These are phyloP conservation scores for Gnaphalium uliginosum DNA, from an alignment of 129 eudicot species.

Conservation along the genomic window DNA sequence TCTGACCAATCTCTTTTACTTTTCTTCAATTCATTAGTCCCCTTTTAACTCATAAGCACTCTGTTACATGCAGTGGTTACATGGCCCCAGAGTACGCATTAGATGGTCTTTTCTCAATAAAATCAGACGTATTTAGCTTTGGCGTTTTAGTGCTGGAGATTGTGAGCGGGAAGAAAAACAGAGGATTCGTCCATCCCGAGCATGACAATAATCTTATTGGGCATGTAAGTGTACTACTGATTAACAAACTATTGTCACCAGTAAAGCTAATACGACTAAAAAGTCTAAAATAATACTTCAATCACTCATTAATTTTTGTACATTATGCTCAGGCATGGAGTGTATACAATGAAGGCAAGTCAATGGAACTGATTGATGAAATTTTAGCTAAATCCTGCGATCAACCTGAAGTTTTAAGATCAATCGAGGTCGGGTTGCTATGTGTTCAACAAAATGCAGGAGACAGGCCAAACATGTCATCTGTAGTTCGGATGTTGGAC, in stretches of 20 bases:
- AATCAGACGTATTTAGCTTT: slow-evolving; percentile 41
- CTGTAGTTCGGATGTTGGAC: slow-evolving; percentile 32
- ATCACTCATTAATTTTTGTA: not conserved
- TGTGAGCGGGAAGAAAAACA: slow-evolving; percentile 38
- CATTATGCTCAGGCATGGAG: slow-evolving; percentile 32
- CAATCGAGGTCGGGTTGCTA: slow-evolving; percentile 30
- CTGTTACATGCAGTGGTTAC: slow-evolving; percentile 34
- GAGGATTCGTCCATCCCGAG: slow-evolving; percentile 34
- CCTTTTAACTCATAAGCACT: not conserved
- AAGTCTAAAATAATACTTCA: not conserved
- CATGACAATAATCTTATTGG: slow-evolving; percentile 37
- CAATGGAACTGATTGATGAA: slow-evolving; percentile 25
- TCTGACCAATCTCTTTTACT: not conserved
- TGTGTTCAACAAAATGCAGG: slow-evolving; percentile 43
- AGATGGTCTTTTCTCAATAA: slow-evolving; percentile 36
- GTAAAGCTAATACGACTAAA: too few species aligned
- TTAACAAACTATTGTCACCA: not conserved
- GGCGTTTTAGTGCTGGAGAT: slow-evolving; percentile 39
- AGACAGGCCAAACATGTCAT: slow-evolving; percentile 39
- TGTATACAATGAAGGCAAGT: slow-evolving; percentile 27
- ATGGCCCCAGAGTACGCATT: slow-evolving; percentile 44
- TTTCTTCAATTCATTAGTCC: not conserved
- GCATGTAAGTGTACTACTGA: slow-evolving; percentile 33
- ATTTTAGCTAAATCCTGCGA: slow-evolving; percentile 14
- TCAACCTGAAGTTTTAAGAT: slow-evolving; percentile 29